phyloP scores from a whole-genome alignment of 768 basidiomycete species.

The Lanmaoa pseudosensibilis region DNA sequence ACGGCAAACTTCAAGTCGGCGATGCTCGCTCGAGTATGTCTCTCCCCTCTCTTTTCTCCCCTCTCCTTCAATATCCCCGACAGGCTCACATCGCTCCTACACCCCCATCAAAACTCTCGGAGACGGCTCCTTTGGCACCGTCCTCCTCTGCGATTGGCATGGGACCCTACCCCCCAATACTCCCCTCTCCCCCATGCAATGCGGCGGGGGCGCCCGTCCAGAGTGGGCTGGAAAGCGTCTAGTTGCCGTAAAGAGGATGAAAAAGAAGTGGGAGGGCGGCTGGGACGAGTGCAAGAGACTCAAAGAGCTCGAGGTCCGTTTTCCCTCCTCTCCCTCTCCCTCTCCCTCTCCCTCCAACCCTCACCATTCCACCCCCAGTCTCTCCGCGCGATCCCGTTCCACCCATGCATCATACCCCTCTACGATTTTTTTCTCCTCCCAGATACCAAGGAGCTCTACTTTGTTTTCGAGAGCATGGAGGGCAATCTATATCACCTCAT shows the following conservation, averaged over 20 bases:
- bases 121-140: constrained; percentile 97
- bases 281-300: constrained; percentile 96
- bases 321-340: constrained; percentile 16
- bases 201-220: constrained; percentile 85
- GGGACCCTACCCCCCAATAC: constrained; percentile 90
- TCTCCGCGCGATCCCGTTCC: constrained; percentile 88
- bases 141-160: constrained; percentile 99
- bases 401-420: constrained; percentile 96
- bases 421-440: constrained; percentile 99
- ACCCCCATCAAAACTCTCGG: constrained; percentile 96
- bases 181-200: constrained; percentile 92
- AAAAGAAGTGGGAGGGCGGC: constrained; percentile 94
- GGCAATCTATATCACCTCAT: constrained; percentile 99
- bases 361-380: constrained; percentile 54
- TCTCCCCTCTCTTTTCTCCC: constrained; percentile 4
- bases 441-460: constrained; percentile 92
- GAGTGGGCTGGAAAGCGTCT: constrained; percentile 94
- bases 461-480: constrained; percentile 99
- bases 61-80: constrained; percentile 5
- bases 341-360: constrained; percentile 5
- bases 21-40: constrained; percentile 68
- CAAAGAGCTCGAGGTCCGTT: constrained; percentile 90
- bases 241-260: constrained; percentile 98
- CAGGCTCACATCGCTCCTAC: constrained; percentile 85
- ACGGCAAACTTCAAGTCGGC: constrained; percentile 71